Base-by-base conservation (phyloP, 148 eudicot genomes). In the Vaccinium vitisidaea region DNA sequence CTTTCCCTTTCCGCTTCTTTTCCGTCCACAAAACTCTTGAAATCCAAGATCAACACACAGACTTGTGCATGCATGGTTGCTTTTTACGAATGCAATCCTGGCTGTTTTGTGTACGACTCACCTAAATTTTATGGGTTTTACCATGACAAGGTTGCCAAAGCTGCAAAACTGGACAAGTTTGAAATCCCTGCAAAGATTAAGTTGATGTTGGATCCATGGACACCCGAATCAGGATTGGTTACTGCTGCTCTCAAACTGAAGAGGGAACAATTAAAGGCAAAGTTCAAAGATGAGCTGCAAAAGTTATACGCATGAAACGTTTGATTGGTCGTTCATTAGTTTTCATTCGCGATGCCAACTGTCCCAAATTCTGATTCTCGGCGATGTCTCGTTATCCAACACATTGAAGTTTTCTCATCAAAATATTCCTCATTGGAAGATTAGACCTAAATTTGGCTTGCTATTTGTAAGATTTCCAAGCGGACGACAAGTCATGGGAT, bases 181-280 rank as follows among this genome's bases (percentile, higher is more conserved):
- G 99, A 96, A 87, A 61, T 86, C 75, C 98, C 99, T 1, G 93
- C 95, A 77, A 96, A 93, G 88, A 94, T 96, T 36, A 90, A 90
- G 87, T 82, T 96, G 87, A 16, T 94, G 85, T 90, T 92, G 1
- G 98, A 96, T 7, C 92, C 95, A 0, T 96, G 99, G 99, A 96
- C 99, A 55, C 96, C 98, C 5, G 98, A 96, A 79, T 93, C 99
- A 0, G 99, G 99, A 83, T 84, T 96, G 85, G 99, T 96, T 69
- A 96, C 99, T 30, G 98, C 95, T 55, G 99, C 99, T 63, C 92
- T 96, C 12, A 96, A 96, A 82, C 23, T 96, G 55, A 96, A 96
- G 91, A 92, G 99, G 94, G 99, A 96, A 88, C 95, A 87, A 84
- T 52, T 96, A 87, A 96, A 96, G 89, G 58, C 90, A 83, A 92